These are phyloP conservation scores for Lentinula lateritia DNA, from an alignment of 768 basidiomycete genomes.

Conservation along the genomic window DNA sequence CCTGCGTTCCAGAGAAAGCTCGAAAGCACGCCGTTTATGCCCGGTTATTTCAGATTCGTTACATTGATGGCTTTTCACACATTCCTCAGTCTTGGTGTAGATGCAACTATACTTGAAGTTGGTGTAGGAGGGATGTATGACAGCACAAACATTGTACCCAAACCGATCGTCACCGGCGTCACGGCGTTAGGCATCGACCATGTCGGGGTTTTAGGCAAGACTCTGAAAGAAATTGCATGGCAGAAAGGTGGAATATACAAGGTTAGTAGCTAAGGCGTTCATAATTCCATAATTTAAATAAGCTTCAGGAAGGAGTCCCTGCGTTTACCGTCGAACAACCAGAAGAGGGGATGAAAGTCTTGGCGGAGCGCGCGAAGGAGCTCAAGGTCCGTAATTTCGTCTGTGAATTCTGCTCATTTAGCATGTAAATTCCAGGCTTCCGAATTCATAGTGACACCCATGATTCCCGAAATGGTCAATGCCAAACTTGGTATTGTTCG, in stretches of 20 bases:
- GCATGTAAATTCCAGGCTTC: constrained; percentile 42
- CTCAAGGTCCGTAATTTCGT: constrained; percentile 42
- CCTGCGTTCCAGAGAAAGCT: constrained; percentile 33
- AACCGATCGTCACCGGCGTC: constrained; percentile 85
- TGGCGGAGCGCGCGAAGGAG: constrained; percentile 63
- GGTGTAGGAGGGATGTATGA: constrained; percentile 94
- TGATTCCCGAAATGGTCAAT: constrained; percentile 39
- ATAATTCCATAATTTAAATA: neutral
- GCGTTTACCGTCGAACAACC: constrained; percentile 83
- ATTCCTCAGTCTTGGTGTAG: constrained; percentile 77
- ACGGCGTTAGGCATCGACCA: constrained; percentile 93
- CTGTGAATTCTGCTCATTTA: neutral
- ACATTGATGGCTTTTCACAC: constrained; percentile 91
- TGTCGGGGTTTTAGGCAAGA: constrained; percentile 80
- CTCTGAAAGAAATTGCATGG: constrained; percentile 83
- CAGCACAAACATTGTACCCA: constrained; percentile 92
- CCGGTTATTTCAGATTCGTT: constrained; percentile 90
- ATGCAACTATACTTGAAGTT: constrained; percentile 92
- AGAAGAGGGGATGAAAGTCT: constrained; percentile 56
- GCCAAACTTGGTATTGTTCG: constrained; percentile 55
- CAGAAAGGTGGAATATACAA: constrained; percentile 99
- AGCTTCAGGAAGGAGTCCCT: constrained; percentile 63
- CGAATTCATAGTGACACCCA: constrained; percentile 59
- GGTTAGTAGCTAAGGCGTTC: constrained; percentile 28
- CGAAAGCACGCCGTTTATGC: constrained; percentile 61